phyloP scores from a whole-genome alignment of 83 land plant genomes.

The Thuja plicata region DNA sequence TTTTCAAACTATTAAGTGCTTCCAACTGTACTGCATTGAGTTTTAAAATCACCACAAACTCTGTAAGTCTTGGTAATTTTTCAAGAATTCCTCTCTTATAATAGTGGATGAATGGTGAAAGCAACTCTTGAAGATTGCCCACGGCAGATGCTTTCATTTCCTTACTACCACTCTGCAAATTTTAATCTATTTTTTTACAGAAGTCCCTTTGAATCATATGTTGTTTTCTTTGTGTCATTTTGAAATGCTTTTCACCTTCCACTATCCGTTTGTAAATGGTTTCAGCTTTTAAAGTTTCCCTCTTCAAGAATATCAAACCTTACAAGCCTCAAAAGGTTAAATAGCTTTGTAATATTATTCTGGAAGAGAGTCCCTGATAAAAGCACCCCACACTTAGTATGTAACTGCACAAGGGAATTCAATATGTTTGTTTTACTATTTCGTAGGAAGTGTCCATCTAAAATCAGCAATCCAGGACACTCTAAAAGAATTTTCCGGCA shows the following conservation, averaged over 20 bases:
- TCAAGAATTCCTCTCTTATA: constrained; percentile 49
- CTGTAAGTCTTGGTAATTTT: constrained; percentile 46
- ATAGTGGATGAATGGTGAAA: constrained; percentile 43
- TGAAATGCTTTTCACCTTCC: constrained; percentile 24
- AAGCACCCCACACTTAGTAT: constrained; percentile 60
- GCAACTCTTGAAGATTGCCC: constrained; percentile 58
- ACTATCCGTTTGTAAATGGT: constrained; percentile 34
- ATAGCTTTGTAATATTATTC: constrained; percentile 73
- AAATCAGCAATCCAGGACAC: constrained; percentile 59
- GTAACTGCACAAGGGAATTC: constrained; percentile 49
- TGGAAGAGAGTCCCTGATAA: constrained; percentile 79
- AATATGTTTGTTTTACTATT: constrained; percentile 60
- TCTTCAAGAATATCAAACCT: constrained; percentile 57
- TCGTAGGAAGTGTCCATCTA: constrained; percentile 85
- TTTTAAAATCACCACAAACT: constrained; percentile 34
- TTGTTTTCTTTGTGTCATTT: constrained; percentile 25
- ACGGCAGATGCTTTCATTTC: constrained; percentile 46
- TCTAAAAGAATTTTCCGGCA: constrained; percentile 42
- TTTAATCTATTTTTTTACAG: constrained; percentile 50
- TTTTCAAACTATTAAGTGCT: constrained; percentile 20
- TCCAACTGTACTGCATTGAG: constrained; percentile 28
- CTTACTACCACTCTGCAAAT: constrained; percentile 39
- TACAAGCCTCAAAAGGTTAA: constrained; percentile 63
- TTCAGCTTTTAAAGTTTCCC: constrained; percentile 32
- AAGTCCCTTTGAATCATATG: constrained; percentile 20